Evolutionary conservation across 2,329 filamentous ascomycete species (phyloP).

Genomic region (Monosporascus sp.): DNA sequence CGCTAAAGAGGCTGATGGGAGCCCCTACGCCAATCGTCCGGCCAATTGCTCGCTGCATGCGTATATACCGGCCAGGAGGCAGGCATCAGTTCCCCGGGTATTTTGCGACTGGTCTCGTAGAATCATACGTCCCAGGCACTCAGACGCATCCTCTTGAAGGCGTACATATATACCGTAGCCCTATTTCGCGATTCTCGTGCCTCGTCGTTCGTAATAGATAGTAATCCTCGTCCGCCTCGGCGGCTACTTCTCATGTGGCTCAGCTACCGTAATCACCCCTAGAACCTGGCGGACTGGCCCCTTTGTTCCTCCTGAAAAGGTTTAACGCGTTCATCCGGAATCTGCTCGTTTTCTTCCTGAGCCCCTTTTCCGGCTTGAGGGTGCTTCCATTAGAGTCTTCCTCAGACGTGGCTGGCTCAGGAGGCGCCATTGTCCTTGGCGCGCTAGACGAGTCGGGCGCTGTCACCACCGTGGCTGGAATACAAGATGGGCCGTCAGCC

Average conservation of each 20-base stretch:
- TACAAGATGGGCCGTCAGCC: conserved; percentile 42
- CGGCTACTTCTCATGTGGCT: not conserved
- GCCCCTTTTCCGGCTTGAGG: conserved; percentile 43
- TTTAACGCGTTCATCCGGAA: conserved; percentile 59
- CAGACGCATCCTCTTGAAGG: not conserved
- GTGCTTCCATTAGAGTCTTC: conserved; percentile 39
- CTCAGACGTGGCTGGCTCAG: conserved; percentile 27
- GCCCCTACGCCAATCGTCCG: not conserved
- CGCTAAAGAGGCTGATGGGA: not conserved
- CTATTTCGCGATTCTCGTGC: not conserved
- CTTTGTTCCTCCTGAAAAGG: conserved; percentile 52
- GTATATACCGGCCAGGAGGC: not conserved
- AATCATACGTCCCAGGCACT: not conserved
- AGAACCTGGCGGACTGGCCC: conserved; percentile 1
- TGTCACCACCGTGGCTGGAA: conserved; percentile 37
- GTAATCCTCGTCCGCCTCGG: not conserved
- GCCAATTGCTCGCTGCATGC: not conserved
- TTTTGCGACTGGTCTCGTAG: not conserved
- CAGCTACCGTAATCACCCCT: not conserved
- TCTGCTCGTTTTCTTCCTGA: conserved; percentile 59
- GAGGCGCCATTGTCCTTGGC: conserved; percentile 17
- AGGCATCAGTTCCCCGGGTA: not conserved
- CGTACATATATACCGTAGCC: not conserved
- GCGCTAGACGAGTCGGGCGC: conserved; percentile 30
- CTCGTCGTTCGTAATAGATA: not conserved